Evolutionary conservation across 352 stramenopile genomes (phyloP), one percentile per base, ranked within the genome.

Genomic region (Pythium plurisporium): DNA sequence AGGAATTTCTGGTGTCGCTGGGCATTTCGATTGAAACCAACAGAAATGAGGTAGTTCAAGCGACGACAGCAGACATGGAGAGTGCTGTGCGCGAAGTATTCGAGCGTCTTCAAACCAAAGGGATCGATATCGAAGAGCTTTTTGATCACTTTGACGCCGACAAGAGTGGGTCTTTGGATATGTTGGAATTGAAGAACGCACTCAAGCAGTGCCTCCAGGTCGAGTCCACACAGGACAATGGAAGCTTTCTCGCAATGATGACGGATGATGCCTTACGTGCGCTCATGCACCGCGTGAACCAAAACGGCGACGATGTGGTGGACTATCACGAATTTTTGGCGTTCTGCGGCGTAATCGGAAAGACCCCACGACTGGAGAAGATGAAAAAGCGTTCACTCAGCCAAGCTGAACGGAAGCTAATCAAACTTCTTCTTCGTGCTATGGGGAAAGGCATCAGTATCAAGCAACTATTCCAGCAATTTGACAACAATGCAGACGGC

Each of bases 1-100:
- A 67, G 1, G 89, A 97, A 44, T 95, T 97, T 44, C 64, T 92
- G 9, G 48, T 67, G 23, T 79, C 71, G 2, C 45, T 92, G n/a
- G 72, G 72, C 2, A 71, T 87, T 14, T 66, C 68, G 1, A 6
- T 82, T 7, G 62, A 78, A 50, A 40, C 67, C 23, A 82, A 82
- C 58, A 74, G 75, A 42, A 45, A 64, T 14, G 75, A 88, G 31
- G 64, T 77, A 15, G 50, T 87, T 2, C 37, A 70, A 10, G 58
- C 67, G 25, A 85, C 62, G 0, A 55, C 69, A 1, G 64, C 84
- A 15, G 70, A 87, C 45, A 85, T 87, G 34, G 64, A 70, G 19
- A 55, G 56, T 23, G 56, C 64, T 6, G 54, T 87, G 15, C 57
- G 61, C 2, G 67, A 79, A 49, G 80, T 86, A 11, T 49, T 92